Percentiles rank a stretch among this genome's conserved stretches.
Conservation (phyloP, 805 yeast genomes). For the Saturnispora halmiae region DNA sequence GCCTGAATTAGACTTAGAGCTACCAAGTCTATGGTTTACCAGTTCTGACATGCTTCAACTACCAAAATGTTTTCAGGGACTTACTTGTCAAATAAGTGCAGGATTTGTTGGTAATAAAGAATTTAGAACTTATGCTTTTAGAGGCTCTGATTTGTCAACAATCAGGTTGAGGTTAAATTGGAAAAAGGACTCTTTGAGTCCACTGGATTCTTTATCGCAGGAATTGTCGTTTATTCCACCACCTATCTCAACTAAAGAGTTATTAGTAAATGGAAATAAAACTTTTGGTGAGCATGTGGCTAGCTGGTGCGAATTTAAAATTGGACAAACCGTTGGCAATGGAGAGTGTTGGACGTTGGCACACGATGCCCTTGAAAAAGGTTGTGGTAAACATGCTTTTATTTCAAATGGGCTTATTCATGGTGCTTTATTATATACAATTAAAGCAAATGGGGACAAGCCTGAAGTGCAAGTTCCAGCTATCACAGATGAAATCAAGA, state of each 20-base stretch:
- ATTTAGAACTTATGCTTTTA: conserved; percentile 29
- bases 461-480: conserved; percentile 18
- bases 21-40: conserved; percentile 40
- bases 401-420: conserved; percentile 39
- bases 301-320: conserved; percentile 42
- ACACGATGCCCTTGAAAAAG: conserved; percentile 41
- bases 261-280: conserved; percentile 28
- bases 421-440: conserved; percentile 30
- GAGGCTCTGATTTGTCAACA: conserved; percentile 37
- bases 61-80: conserved; percentile 33
- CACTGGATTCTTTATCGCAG: conserved; percentile 22
- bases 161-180: conserved; percentile 32
- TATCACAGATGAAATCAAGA: conserved; percentile 34
- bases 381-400: conserved; percentile 52
- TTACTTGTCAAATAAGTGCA: conserved; percentile 27
- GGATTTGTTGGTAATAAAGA: conserved; percentile 24
- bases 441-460: conserved; percentile 12
- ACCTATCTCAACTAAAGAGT: conserved; percentile 32
- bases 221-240: conserved; percentile 34
- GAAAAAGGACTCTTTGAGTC: conserved; percentile 25
- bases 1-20: conserved; percentile 36
- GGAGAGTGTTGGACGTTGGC: conserved; percentile 62
- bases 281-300: conserved; percentile 46
- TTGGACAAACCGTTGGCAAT: conserved; percentile 40
- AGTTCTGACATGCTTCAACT: conserved; percentile 21